A percentile compares a stretch with the other conserved stretches of the same genome.
These are phyloP conservation scores for Collybia sordida DNA, from an alignment of 768 basidiomycete genomes.

Conservation along the genomic window DNA sequence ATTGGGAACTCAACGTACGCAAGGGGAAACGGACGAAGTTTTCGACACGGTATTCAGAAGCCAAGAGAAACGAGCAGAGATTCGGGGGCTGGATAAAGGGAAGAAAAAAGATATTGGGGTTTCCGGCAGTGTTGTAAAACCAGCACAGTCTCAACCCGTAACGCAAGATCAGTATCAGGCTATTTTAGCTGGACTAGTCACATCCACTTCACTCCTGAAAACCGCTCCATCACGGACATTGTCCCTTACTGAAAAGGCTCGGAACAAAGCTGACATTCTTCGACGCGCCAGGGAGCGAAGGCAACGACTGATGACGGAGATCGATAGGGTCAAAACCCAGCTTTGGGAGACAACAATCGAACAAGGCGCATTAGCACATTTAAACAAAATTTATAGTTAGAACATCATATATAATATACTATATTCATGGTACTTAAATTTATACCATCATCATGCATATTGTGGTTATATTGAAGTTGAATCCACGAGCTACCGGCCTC, in stretches of 20 bases:
- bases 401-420: not conserved
- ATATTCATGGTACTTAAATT: no score
- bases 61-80: not conserved
- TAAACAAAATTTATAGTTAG: constrained; percentile 31
- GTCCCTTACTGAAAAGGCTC: constrained; percentile 1
- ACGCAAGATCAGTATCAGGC: not conserved
- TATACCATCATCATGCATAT: no score
- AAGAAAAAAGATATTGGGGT: constrained; percentile 20
- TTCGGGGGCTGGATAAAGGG: constrained; percentile 16
- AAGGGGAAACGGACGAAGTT: constrained; percentile 11
- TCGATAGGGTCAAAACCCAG: constrained; percentile 61
- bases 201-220: not conserved
- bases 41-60: not conserved
- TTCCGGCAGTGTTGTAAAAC: not conserved
- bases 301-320: constrained; percentile 48
- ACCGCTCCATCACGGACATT: not conserved
- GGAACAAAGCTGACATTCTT: constrained; percentile 44
- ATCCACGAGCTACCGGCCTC: not conserved
- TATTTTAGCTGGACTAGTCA: not conserved
- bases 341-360: constrained; percentile 77
- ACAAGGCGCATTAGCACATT: constrained; percentile 57
- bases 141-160: not conserved
- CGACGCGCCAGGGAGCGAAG: constrained; percentile 54
- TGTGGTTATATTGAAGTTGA: not conserved
- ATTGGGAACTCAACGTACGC: constrained; percentile 10